Evolutionary conservation across 441 rosid genomes (phyloP).

Genomic region (Jatropha multifida): DNA sequence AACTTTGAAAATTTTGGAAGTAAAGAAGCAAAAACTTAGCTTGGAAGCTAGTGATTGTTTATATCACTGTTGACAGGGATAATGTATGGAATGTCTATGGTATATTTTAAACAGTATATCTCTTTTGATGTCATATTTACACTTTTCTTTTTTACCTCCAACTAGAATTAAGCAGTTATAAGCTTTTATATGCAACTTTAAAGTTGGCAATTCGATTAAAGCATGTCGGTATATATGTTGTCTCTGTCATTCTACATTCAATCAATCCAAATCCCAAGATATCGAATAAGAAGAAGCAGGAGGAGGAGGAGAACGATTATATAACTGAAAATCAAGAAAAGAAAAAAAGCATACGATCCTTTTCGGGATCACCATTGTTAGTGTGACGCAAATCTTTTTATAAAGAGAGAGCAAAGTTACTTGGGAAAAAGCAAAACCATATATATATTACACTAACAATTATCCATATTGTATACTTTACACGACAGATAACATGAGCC

Average conservation of each 20-base stretch:
- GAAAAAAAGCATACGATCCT: background rate
- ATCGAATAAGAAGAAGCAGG: background rate
- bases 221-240: background rate
- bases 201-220: constrained; percentile 8
- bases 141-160: constrained; percentile 18
- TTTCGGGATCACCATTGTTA: background rate
- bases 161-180: background rate
- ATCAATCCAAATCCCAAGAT: no score
- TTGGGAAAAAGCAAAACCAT: background rate
- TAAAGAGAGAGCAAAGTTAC: constrained; percentile 15
- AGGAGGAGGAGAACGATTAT: background rate
- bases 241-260: background rate
- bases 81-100: constrained; percentile 4
- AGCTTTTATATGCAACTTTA: background rate
- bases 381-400: constrained; percentile 32
- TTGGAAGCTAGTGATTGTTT: constrained; percentile 16
- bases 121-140: constrained; percentile 20
- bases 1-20: background rate
- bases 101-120: background rate
- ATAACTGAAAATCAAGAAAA: background rate
- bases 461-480: constrained; percentile 41
- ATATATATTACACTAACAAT: constrained; percentile 13
- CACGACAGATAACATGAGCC: constrained; percentile 44
- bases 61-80: constrained; percentile 3
- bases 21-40: constrained; percentile 24